These are phyloP conservation scores for Podaxis mareebaensis DNA, from an alignment of 768 basidiomycete genomes.

Conservation along the genomic window DNA sequence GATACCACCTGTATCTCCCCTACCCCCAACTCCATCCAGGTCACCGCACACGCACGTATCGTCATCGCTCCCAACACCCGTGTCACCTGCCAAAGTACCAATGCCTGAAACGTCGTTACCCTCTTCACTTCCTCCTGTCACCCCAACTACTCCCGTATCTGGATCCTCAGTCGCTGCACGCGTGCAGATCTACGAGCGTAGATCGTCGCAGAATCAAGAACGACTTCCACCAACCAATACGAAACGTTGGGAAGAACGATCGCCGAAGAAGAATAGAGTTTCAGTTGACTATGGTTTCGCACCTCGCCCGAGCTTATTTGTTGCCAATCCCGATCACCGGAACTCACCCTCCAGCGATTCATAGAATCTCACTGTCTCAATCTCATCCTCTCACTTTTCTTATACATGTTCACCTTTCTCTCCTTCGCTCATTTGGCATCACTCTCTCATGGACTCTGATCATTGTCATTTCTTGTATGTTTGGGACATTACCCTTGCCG, in stretches of 20 bases:
- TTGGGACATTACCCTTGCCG: background rate
- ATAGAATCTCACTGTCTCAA: slow-evolving; percentile 18
- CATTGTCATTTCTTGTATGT: background rate
- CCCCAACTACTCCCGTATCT: slow-evolving; percentile 21
- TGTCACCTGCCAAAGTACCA: background rate
- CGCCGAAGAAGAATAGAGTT: slow-evolving; percentile 35
- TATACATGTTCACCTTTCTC: background rate
- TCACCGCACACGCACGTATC: background rate
- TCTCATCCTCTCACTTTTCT: background rate
- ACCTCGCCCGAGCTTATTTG: slow-evolving; percentile 61
- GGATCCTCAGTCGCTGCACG: slow-evolving; percentile 46
- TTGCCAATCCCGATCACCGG: slow-evolving; percentile 69
- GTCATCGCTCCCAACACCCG: background rate
- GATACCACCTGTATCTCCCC: slow-evolving; percentile 8
- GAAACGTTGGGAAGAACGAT: slow-evolving; percentile 40
- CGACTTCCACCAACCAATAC: slow-evolving; percentile 38
- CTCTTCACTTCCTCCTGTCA: slow-evolving; percentile 18
- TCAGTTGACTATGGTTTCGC: slow-evolving; percentile 65
- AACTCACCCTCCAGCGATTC: slow-evolving; percentile 11
- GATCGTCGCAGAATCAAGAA: slow-evolving; percentile 49
- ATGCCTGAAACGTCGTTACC: slow-evolving; percentile 8
- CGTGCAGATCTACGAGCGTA: slow-evolving; percentile 59
- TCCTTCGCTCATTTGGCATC: background rate
- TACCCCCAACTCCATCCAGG: slow-evolving; percentile 9
- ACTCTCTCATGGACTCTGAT: background rate